Base-by-base conservation (phyloP, 1,139 yeast species). In the Hansenula sp. region DNA sequence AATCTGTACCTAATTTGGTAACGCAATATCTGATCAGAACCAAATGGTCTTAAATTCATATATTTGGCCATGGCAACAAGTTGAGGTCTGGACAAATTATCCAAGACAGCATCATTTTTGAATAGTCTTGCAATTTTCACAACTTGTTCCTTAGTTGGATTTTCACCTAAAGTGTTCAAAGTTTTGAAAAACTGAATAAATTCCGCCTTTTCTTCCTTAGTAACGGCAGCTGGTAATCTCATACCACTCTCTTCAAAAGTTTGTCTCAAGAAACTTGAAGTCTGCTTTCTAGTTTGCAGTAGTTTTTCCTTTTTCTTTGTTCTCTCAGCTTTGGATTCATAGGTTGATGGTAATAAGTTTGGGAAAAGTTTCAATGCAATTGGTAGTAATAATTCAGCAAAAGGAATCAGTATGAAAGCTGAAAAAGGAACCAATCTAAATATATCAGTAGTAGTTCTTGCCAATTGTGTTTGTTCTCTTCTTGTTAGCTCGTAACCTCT, bases 401-500 rank as follows among this genome's bases (percentile, higher is more conserved):
- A 93, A 36, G 99, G 99, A 43, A 93, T 81, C 47, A 93, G 70
- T 28, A 93, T 74, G 62, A 93, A 93, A 74, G 94, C 84, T 42
- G 95, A 83, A 66, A 93, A 93, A 16, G 99, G 99, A 40, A 93
- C 93, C 50, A 93, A 72, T 58, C 98, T 79, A 42, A 83, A 81
- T 44, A 93, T 79, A 67, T 93, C 99, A 45, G 80, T 79, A 41
- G 86, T 77, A 7, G 99, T 91, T 61, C 98, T 80, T 59, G 84
- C 84, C 60, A 91, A 75, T 66, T 93, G 99, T 52, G 88, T 81
- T 51, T 79, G 75, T 64, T 93, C 99, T 68, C 99, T 83, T 63
- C 99, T 79, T 3, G 96, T 82, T 45, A 93, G 74, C 55, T 89
- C 97, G 62, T 93, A 89, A n/a, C 99, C 99, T 13, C 96, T 78